phyloP scores from a whole-genome alignment of 2,329 filamentous ascomycete genomes.

The Chalaropsis ovoidea region DNA sequence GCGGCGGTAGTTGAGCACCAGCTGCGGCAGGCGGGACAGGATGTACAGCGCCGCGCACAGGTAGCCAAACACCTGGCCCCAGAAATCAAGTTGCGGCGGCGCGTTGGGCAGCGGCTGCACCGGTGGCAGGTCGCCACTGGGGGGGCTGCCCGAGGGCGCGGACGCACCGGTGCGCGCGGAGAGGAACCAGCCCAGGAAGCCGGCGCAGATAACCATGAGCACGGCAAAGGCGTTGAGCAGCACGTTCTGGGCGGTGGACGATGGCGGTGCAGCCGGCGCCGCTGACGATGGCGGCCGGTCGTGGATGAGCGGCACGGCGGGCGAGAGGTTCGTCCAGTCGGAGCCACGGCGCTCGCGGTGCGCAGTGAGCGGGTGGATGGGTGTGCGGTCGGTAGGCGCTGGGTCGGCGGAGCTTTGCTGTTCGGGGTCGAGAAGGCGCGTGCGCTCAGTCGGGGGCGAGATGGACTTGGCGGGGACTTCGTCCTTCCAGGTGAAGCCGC shows the following conservation, averaged over 20 bases:
- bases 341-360: constrained; percentile 42
- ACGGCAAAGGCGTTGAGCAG: constrained; percentile 68
- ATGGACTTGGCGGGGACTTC: constrained; percentile 34
- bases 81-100: constrained; percentile 54
- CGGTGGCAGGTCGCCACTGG: constrained; percentile 31
- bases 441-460: constrained; percentile 41
- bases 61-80: constrained; percentile 88
- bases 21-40: constrained; percentile 76
- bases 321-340: constrained; percentile 59
- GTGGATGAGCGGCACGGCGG: constrained; percentile 65
- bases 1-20: constrained; percentile 82
- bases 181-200: constrained; percentile 77
- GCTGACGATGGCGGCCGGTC: constrained; percentile 34
- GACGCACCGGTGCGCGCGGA: constrained; percentile 36
- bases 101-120: constrained; percentile 31
- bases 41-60: constrained; percentile 84
- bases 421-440: constrained; percentile 37
- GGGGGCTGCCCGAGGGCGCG: background rate
- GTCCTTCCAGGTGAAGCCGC: constrained; percentile 62
- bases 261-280: background rate
- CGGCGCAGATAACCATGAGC: constrained; percentile 71
- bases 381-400: background rate
- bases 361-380: constrained; percentile 32
- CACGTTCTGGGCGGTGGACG: constrained; percentile 46
- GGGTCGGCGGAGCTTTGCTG: constrained; percentile 16